Base-by-base conservation (phyloP, 768 basidiomycete genomes). In the Trametes punicea region DNA sequence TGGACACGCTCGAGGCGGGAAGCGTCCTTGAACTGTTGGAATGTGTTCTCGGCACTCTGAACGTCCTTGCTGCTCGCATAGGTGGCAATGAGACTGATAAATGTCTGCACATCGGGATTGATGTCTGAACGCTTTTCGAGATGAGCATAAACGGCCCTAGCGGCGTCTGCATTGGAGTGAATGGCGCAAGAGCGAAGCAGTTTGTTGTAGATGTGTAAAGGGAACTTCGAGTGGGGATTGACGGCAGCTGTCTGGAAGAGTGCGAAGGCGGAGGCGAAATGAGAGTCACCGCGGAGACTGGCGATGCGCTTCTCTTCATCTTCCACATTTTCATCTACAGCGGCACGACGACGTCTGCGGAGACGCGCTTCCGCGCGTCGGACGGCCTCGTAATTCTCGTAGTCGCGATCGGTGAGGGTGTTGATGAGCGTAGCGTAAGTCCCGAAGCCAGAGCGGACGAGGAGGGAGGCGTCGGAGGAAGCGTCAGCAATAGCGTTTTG, bases 401-500 rank as follows among this genome's bases (percentile, higher is more conserved):
- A 64, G 63, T 93, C 90, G 34, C 93, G 84, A 27, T 78, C 71
- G 6, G 82, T 81, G 56, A 94, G 78, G 0, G 82, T 81, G 0
- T 69, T 62, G 55, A 97, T 83, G 41, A 93, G 75, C 27, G 71
- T 70, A 20, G 76, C 67, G 68, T 91, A 93, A 0, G 90, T 92
- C 40, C 70, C 64, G 16, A 73, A 58, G 49, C 58, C 58, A 21
- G 53, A 55, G 21, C 53, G 53, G 34, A 49, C 54, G 53, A 60
- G 53, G 18, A 55, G 58, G 21, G 58, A 51, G 0, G 58, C 34
- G 40, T 60, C 58, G 3, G 53, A 51, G 30, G 58, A 30, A 4
- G 57, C 1, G 30, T 60, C 58, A 13, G 48, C 21, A 38, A 40
- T 2, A 5, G 30, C 26, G 42, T 36, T 30, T 34, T 55, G 53